Conservation (phyloP, 768 basidiomycete species). For the Pleurotus cornucopiae region DNA sequence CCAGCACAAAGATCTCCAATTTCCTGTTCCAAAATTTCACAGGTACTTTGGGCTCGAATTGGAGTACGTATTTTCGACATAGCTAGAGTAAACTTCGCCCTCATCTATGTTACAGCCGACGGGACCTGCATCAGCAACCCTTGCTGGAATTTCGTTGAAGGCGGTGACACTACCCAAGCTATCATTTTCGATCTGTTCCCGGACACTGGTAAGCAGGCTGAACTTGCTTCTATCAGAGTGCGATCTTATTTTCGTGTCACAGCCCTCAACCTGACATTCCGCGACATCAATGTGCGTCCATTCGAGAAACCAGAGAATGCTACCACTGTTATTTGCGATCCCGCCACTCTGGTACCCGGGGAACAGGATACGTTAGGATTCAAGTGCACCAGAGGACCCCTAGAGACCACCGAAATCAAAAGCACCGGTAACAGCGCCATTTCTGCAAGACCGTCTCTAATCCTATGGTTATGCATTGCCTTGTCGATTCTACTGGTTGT, state of each 20-base stretch:
- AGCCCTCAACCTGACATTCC: constrained; percentile 24
- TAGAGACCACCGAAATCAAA: constrained; percentile 15
- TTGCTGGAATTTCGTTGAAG: constrained; percentile 35
- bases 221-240: neutral
- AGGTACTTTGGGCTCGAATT: constrained; percentile 27
- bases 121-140: constrained; percentile 33
- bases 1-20: constrained; percentile 30
- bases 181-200: constrained; percentile 34
- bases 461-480: neutral
- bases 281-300: constrained; percentile 23
- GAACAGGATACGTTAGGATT: constrained; percentile 27
- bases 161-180: constrained; percentile 27
- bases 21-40: constrained; percentile 32
- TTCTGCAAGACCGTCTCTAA: neutral
- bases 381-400: constrained; percentile 25
- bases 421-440: neutral
- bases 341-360: constrained; percentile 20
- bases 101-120: constrained; percentile 22
- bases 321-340: constrained; percentile 28
- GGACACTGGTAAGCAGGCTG: constrained; percentile 23
- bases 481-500: neutral
- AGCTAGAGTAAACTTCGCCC: neutral
- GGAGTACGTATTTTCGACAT: constrained; percentile 24
- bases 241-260: neutral
- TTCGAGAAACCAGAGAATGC: constrained; percentile 15